Conservation (phyloP, 2,329 filamentous ascomycete species). For the Sporothrix dimorphospora region DNA sequence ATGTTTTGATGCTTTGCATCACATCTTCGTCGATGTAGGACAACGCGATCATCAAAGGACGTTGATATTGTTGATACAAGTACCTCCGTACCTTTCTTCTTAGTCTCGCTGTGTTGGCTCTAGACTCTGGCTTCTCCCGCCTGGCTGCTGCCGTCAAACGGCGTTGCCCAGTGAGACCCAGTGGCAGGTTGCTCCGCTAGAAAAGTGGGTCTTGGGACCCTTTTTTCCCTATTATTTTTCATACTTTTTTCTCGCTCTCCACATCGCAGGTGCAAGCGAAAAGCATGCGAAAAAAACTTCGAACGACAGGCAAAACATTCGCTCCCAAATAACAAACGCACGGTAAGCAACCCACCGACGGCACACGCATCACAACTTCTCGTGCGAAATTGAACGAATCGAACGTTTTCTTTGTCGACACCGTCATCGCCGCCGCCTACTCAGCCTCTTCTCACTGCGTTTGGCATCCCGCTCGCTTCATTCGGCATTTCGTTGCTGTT, state of each 20-base stretch:
- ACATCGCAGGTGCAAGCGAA: conserved; percentile 10
- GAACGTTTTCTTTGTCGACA: background rate
- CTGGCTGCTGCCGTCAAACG: conserved; percentile 20
- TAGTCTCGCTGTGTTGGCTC: background rate
- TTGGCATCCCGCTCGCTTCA: background rate
- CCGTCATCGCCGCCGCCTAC: background rate
- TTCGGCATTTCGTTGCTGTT: background rate
- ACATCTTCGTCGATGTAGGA: background rate
- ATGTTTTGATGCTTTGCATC: background rate
- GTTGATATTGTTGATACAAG: background rate
- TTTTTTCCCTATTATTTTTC: conserved; percentile 9
- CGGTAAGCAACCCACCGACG: background rate
- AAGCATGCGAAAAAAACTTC: conserved; percentile 21
- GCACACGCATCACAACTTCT: background rate
- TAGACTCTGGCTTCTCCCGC: conserved; percentile 8
- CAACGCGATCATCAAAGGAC: background rate
- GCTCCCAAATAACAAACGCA: conserved; percentile 1
- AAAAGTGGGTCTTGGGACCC: conserved; percentile 20
- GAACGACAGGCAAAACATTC: conserved; percentile 12
- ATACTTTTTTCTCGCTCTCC: conserved; percentile 8
- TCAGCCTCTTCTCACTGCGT: conserved; percentile 1
- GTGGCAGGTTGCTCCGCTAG: conserved; percentile 1
- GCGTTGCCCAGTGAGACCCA: conserved; percentile 28
- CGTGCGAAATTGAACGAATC: background rate
- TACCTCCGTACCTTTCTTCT: background rate